Percentiles rank a stretch among this genome's conserved stretches.
These are phyloP conservation scores for Cytospora leucostoma DNA, from an alignment of 2,329 filamentous ascomycete genomes.

Conservation along the genomic window DNA sequence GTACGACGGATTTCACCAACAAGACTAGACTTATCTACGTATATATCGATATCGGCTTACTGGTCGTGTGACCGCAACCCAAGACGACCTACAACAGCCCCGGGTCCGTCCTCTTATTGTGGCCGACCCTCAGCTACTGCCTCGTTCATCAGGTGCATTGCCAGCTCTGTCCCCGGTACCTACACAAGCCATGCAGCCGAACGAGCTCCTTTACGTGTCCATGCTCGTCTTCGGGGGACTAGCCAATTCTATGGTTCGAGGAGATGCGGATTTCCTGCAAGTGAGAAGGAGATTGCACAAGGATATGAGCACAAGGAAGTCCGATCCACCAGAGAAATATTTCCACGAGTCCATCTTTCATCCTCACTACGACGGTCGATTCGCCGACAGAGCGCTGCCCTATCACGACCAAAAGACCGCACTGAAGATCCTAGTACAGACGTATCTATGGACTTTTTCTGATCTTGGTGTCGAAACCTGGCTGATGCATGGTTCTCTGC, in stretches of 20 bases:
- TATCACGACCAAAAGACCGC: constrained; percentile 62
- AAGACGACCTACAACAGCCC: not conserved
- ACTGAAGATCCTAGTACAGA: constrained; percentile 67
- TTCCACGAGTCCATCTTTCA: constrained; percentile 42
- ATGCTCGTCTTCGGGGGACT: constrained; percentile 25
- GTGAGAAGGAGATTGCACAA: constrained; percentile 33
- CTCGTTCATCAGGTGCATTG: not conserved
- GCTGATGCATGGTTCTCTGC: constrained; percentile 80
- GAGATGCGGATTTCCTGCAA: constrained; percentile 29
- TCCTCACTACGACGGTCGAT: constrained; percentile 44
- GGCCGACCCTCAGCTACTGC: not conserved
- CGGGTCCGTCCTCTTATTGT: not conserved
- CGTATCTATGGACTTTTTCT: constrained; percentile 69
- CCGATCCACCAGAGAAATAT: constrained; percentile 35
- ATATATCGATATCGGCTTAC: not conserved
- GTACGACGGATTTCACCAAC: not conserved
- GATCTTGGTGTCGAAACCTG: constrained; percentile 73
- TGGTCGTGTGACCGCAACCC: not conserved
- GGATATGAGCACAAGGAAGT: constrained; percentile 28
- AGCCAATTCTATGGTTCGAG: constrained; percentile 6
- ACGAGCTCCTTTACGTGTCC: constrained; percentile 18
- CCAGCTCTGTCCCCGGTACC: not conserved
- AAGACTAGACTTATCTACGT: not conserved
- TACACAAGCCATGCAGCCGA: constrained; percentile 26
- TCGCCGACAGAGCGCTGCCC: constrained; percentile 42